These are phyloP conservation scores for Sanguinoderma infundibulare DNA, from an alignment of 1,284 basidiomycete genomes.

Conservation along the genomic window DNA sequence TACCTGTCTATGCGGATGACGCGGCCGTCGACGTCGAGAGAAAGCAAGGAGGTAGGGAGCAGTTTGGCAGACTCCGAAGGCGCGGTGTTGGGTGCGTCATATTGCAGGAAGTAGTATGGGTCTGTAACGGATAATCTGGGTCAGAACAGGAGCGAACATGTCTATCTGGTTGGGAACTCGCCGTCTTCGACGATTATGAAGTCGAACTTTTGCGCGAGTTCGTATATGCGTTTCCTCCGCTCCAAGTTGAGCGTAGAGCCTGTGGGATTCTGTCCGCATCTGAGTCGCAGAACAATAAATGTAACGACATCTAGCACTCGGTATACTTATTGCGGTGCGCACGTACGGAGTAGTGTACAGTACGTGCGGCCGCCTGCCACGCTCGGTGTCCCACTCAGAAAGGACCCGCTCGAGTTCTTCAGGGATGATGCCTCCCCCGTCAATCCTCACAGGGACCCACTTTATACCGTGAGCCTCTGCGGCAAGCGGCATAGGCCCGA, in stretches of 20 bases:
- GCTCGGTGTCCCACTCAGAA: slow-evolving; percentile 38
- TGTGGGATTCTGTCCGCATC: slow-evolving; percentile 48
- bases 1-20: slow-evolving; percentile 44
- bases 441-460: slow-evolving; percentile 46
- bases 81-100: slow-evolving; percentile 19
- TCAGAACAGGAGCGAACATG: neutral
- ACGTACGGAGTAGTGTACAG: slow-evolving; percentile 46
- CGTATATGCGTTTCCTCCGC: slow-evolving; percentile 44
- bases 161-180: slow-evolving; percentile 1
- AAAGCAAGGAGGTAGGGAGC: slow-evolving; percentile 40
- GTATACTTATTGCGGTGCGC: neutral
- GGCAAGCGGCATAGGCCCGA: slow-evolving; percentile 42
- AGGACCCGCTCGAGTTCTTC: slow-evolving; percentile 43
- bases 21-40: slow-evolving; percentile 47
- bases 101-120: slow-evolving; percentile 42
- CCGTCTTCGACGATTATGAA: slow-evolving; percentile 46
- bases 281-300: slow-evolving; percentile 8
- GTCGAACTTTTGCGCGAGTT: slow-evolving; percentile 44
- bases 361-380: slow-evolving; percentile 43
- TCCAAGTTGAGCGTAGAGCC: slow-evolving; percentile 42
- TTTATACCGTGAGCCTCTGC: slow-evolving; percentile 43
- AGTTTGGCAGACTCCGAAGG: slow-evolving; percentile 8
- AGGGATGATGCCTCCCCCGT: slow-evolving; percentile 45
- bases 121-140: slow-evolving; percentile 26
- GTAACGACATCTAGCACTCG: neutral